Base-by-base conservation (phyloP, 1,139 yeast species). In the Blastobotrys illinoisensis region DNA sequence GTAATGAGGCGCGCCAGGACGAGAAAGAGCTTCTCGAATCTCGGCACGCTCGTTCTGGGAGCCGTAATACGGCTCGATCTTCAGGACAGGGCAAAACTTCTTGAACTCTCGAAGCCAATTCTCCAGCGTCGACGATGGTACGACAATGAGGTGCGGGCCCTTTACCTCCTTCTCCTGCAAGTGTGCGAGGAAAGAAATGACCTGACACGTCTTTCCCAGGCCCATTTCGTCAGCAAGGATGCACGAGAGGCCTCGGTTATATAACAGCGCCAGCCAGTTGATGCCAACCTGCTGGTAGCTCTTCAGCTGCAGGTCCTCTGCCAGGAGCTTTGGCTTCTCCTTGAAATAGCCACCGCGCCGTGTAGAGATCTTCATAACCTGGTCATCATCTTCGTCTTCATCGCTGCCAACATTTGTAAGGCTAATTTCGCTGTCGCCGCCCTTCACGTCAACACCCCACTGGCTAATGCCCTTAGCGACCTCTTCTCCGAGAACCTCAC, bases 181-280 rank as follows among this genome's bases (percentile, higher is more conserved):
- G 66, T 87, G 85, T 0, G 98, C 90, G 67, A 93, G 73, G 66
- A 93, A 91, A n/a, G 97, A 80, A 71, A 93, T 90, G 26, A 93
- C 96, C 72, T 93, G 98, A 70, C 96, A 87, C 0, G 98, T 93
- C 68, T 93, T 93, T 56, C 99, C 99, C 52, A 93, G 75, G 11
- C 98, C 98, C 98, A 91, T 90, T 70, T 93, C 99, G 72, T 93
- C 99, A 0, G 99, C 99, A 50, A 93, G 75, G 56, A 93, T 93
- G 72, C 99, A 91, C 7, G 97, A 89, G 55, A 93, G 76, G 21
- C 82, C 79, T 65, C 87, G 82, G 56, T 81, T 82, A 69, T 91
- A 93, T 44, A 95, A 75, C 54, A 93, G 71, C 60, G 85, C 80
- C 54, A 95, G 75, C 99, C 99, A 95, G 68, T 93, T 93, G 54